Evolutionary conservation across 2,329 filamentous ascomycete genomes (phyloP).

Genomic region (Cytospora paraplurivora): DNA sequence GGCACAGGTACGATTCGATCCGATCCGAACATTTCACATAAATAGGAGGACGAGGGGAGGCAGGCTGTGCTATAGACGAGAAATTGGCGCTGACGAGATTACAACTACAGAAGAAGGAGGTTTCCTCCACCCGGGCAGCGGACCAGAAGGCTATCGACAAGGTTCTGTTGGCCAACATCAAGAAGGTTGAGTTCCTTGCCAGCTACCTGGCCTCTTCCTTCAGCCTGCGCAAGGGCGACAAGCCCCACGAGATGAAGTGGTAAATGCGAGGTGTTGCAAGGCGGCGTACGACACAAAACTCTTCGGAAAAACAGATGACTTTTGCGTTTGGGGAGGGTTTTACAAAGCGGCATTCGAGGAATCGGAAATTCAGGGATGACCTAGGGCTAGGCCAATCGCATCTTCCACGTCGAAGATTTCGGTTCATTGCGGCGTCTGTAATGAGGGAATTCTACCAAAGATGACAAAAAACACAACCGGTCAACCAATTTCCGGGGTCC

Average conservation of each 20-base stretch:
- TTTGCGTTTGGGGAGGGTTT: slow-evolving; percentile 30
- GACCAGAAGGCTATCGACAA: slow-evolving; percentile 99
- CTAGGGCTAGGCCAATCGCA: slow-evolving; percentile 64
- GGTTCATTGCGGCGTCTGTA: slow-evolving; percentile 69
- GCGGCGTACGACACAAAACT: slow-evolving; percentile 30
- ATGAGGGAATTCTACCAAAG: slow-evolving; percentile 55
- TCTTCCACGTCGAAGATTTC: slow-evolving; percentile 66
- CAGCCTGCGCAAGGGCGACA: slow-evolving; percentile 98
- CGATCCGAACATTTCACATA: neutral
- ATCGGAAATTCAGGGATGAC: slow-evolving; percentile 27
- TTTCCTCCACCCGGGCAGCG: slow-evolving; percentile 84
- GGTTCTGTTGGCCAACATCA: slow-evolving; percentile 90
- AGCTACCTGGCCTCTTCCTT: slow-evolving; percentile 95
- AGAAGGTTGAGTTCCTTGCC: slow-evolving; percentile 94
- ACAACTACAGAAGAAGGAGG: slow-evolving; percentile 85
- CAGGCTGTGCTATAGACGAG: neutral
- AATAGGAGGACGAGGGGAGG: neutral
- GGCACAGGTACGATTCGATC: slow-evolving; percentile 59
- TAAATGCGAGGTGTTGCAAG: slow-evolving; percentile 54
- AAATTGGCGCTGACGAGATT: slow-evolving; percentile 40
- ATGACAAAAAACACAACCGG: slow-evolving; percentile 26
- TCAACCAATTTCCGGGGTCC: slow-evolving; percentile 20
- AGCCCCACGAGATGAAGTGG: slow-evolving; percentile 99
- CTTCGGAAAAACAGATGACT: slow-evolving; percentile 35
- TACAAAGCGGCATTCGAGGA: slow-evolving; percentile 29